Evolutionary conservation across 1,284 basidiomycete species (phyloP), one percentile per base, ranked within the genome.

Genomic region (Coniophora puteana): DNA sequence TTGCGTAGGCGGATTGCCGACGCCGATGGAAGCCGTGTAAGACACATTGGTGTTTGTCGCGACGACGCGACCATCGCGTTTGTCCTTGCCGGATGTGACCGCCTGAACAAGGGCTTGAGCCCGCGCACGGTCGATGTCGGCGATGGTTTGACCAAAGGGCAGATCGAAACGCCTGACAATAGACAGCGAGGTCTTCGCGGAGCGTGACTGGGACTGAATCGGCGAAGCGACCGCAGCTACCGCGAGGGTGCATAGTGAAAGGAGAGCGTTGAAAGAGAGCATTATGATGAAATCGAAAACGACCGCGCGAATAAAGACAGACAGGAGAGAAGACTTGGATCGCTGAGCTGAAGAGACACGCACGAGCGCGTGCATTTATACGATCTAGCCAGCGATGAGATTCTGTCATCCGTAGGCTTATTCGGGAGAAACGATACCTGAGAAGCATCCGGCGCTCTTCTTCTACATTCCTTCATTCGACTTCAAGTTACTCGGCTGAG

Each of bases 1-100:
- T n/a, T 66, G 26, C 4, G 65, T 68, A 3, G 72, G 49, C 11
- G 73, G 71, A 33, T 40, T 60, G 12, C 73, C 74, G 17, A 76
- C 59, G 28, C 69, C 71, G 39, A 68, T 63, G 3, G 58, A 41
- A 7, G 62, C 57, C 1, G 50, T 53, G 50, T 68, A 72, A 25
- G 49, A 51, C 14, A 66, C 57, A 24, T 0, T 31, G 4, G 8
- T 8, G 13, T 59, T 60, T 2, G 30, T 7, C 16, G 44, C 14
- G 6, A 58, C 33, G 34, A 34, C 25, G n/a, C 3, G 12, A 8
- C 5, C 10, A 23, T 17, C 16, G 24, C 53, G 42, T 46, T 66
- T 55, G 34, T 67, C 50, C 29, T 51, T 55, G 4, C 28, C 21
- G 1, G 32, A 40, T 32, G 21, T 22, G 11, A 5, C 12, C n/a